Conservation (phyloP, 1,284 basidiomycete species). For the Spongispora temasekensis region DNA sequence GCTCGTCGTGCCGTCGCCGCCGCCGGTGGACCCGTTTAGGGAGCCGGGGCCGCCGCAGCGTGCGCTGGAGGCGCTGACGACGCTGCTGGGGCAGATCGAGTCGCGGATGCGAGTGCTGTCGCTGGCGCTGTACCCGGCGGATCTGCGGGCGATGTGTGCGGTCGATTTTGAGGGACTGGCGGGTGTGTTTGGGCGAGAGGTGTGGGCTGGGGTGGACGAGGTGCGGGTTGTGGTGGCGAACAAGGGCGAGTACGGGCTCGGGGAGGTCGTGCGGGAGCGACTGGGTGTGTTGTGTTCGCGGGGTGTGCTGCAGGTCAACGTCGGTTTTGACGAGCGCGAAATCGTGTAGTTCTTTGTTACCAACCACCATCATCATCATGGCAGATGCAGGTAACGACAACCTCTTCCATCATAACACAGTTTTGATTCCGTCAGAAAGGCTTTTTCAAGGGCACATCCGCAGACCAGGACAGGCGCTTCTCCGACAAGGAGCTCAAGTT, state of each 20-base stretch:
- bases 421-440: slow-evolving; percentile 43
- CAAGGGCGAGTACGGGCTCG: slow-evolving; percentile 31
- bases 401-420: not conserved
- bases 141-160: slow-evolving; percentile 29
- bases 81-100: slow-evolving; percentile 26
- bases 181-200: slow-evolving; percentile 24
- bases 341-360: slow-evolving; percentile 23
- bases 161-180: slow-evolving; percentile 34
- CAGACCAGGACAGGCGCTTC: slow-evolving; percentile 87
- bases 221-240: slow-evolving; percentile 34
- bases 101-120: slow-evolving; percentile 35
- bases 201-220: slow-evolving; percentile 29
- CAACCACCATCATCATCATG: slow-evolving; percentile 39
- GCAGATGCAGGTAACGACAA: slow-evolving; percentile 56
- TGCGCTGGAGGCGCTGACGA: slow-evolving; percentile 26
- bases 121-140: slow-evolving; percentile 33
- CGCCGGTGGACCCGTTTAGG: slow-evolving; percentile 25
- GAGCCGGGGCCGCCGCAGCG: slow-evolving; percentile 9
- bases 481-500: slow-evolving; percentile 93
- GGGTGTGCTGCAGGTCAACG: slow-evolving; percentile 30
- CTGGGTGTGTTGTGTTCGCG: slow-evolving; percentile 22
- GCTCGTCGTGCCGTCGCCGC: slow-evolving; percentile 34
- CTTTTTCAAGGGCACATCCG: slow-evolving; percentile 86
- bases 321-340: slow-evolving; percentile 37
- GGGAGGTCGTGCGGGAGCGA: slow-evolving; percentile 26